These are phyloP conservation scores for Cornus kousa DNA, from an alignment of 148 eudicot genomes.

Conservation along the genomic window DNA sequence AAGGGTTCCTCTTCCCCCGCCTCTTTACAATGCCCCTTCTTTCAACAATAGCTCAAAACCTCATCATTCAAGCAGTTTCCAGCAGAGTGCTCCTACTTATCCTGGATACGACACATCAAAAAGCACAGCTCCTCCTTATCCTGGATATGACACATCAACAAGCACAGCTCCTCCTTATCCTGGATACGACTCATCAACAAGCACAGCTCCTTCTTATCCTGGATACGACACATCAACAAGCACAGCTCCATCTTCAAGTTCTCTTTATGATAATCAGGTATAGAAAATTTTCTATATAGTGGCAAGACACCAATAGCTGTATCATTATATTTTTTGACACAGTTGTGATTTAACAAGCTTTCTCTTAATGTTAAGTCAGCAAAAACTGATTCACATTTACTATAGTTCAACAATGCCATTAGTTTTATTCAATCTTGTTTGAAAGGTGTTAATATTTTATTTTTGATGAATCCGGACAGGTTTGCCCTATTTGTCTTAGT, in stretches of 20 bases:
- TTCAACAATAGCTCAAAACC: slow-evolving; percentile 29
- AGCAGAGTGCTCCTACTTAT: slow-evolving; percentile 27
- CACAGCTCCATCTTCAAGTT: slow-evolving; percentile 22
- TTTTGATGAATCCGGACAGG: slow-evolving; percentile 20
- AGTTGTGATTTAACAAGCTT: background rate
- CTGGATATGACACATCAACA: slow-evolving; percentile 7
- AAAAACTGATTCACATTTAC: background rate
- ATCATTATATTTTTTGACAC: background rate
- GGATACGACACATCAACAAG: slow-evolving; percentile 1
- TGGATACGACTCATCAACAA: background rate
- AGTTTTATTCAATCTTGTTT: too few relatives aligned
- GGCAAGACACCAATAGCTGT: background rate
- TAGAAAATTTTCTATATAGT: background rate
- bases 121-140: slow-evolving; percentile 20
- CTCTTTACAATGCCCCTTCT: slow-evolving; percentile 30
- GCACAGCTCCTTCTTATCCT: slow-evolving; percentile 17
- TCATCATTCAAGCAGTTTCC: slow-evolving; percentile 35
- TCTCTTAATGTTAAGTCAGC: background rate
- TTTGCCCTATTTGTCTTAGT: slow-evolving; percentile 62
- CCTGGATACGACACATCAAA: slow-evolving; percentile 17
- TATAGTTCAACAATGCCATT: background rate
- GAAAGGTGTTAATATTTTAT: background rate
- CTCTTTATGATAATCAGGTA: slow-evolving; percentile 49
- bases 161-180: slow-evolving; percentile 18
- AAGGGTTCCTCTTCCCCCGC: slow-evolving; percentile 64